Conservation (phyloP, 352 stramenopile species). For the Peronosclerospora sorghi region DNA sequence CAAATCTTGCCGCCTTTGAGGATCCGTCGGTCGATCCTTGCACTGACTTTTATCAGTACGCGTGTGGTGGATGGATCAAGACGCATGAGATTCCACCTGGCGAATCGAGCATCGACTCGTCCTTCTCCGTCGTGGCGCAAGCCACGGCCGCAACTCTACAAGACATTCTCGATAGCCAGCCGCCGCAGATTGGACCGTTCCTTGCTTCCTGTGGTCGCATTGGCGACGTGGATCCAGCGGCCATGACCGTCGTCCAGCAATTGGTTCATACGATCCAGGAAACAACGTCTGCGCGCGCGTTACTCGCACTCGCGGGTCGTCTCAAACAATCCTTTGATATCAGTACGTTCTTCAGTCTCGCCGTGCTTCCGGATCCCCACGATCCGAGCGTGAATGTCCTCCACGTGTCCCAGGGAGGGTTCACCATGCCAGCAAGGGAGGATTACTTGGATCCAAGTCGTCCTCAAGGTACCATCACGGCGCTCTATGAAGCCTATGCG, state of each 20-base stretch:
- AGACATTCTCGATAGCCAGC: slow-evolving; percentile 36
- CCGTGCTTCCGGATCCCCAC: slow-evolving; percentile 29
- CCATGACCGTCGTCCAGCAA: slow-evolving; percentile 25
- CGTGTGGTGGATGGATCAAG: slow-evolving; percentile 61
- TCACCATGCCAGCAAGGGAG: slow-evolving; percentile 54
- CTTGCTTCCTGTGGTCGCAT: slow-evolving; percentile 43
- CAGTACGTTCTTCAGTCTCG: slow-evolving; percentile 40
- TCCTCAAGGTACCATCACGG: slow-evolving; percentile 22
- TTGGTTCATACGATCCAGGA: slow-evolving; percentile 31
- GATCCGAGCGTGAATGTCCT: slow-evolving; percentile 39
- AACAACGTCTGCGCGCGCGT: slow-evolving; percentile 22
- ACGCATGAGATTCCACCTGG: slow-evolving; percentile 37
- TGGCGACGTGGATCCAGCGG: slow-evolving; percentile 24
- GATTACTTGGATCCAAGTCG: slow-evolving; percentile 45
- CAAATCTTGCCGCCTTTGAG: slow-evolving; percentile 32
- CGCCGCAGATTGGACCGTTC: slow-evolving; percentile 45
- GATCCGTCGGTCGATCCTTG: slow-evolving; percentile 49
- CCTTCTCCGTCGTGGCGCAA: slow-evolving; percentile 41
- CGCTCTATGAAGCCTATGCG: slow-evolving; percentile 43
- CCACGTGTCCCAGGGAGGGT: slow-evolving; percentile 36
- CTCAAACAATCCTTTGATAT: slow-evolving; percentile 34
- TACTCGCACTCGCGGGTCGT: slow-evolving; percentile 35
- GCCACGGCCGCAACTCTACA: slow-evolving; percentile 42
- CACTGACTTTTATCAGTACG: slow-evolving; percentile 68
- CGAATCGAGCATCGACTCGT: slow-evolving; percentile 34